phyloP scores from a whole-genome alignment of 1,284 basidiomycete genomes.

The Malassezia caprae region DNA sequence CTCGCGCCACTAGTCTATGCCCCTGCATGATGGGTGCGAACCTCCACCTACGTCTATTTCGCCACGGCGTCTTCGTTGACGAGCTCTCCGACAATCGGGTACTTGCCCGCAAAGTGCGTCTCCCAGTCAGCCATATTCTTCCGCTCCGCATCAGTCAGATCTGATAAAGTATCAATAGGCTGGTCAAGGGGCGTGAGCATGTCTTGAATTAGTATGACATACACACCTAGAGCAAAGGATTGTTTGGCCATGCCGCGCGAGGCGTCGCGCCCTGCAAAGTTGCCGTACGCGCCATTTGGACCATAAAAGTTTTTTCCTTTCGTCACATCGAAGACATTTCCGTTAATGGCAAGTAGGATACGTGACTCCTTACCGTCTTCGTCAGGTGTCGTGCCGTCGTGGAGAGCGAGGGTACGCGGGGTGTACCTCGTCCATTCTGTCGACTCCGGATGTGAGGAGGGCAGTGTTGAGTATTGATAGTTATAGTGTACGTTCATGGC shows the following conservation, averaged over 20 bases:
- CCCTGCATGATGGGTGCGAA: neutral
- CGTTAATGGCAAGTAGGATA: slow-evolving; percentile 75
- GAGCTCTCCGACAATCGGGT: slow-evolving; percentile 40
- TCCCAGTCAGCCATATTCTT: slow-evolving; percentile 42
- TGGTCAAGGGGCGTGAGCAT: slow-evolving; percentile 79
- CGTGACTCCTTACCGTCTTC: slow-evolving; percentile 42
- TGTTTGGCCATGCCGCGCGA: slow-evolving; percentile 93
- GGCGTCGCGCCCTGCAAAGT: slow-evolving; percentile 88
- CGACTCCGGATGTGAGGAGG: slow-evolving; percentile 28
- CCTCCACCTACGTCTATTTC: neutral
- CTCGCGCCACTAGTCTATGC: neutral
- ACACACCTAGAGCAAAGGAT: slow-evolving; percentile 73
- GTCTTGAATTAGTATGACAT: slow-evolving; percentile 50
- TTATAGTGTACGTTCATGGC: neutral
- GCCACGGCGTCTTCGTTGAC: slow-evolving; percentile 27
- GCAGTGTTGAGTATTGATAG: slow-evolving; percentile 30
- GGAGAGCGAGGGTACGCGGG: slow-evolving; percentile 38
- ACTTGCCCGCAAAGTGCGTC: slow-evolving; percentile 39
- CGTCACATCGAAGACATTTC: slow-evolving; percentile 82
- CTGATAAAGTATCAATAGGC: slow-evolving; percentile 69
- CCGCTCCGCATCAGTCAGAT: slow-evolving; percentile 67
- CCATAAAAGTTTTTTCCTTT: slow-evolving; percentile 81
- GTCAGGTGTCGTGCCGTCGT: slow-evolving; percentile 26
- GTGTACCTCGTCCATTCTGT: slow-evolving; percentile 39
- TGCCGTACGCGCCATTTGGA: slow-evolving; percentile 87